These are phyloP conservation scores for Paxillus ammoniavirescens DNA, from an alignment of 768 basidiomycete species.

Conservation along the genomic window DNA sequence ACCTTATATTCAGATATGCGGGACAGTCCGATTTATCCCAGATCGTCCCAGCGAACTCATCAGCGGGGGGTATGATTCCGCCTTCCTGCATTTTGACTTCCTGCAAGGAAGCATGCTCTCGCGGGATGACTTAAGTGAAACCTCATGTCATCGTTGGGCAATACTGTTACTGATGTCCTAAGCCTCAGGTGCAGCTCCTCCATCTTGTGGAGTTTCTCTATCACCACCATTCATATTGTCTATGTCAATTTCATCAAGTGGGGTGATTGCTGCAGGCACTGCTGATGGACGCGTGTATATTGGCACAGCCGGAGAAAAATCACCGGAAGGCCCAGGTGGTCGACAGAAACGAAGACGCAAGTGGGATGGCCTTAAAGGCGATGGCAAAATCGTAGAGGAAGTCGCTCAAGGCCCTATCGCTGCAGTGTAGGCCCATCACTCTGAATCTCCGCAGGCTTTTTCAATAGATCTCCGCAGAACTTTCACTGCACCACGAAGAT, in stretches of 20 bases:
- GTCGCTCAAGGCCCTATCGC: conserved; percentile 76
- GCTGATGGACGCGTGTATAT: conserved; percentile 75
- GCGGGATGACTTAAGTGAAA: conserved; percentile 55
- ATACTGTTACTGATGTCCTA: not conserved
- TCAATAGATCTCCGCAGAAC: conserved; percentile 35
- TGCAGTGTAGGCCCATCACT: conserved; percentile 48
- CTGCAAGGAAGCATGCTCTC: conserved; percentile 55
- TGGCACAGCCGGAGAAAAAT: conserved; percentile 66
- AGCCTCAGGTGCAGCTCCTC: conserved; percentile 35
- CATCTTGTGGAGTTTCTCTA: conserved; percentile 51
- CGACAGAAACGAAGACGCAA: conserved; percentile 58
- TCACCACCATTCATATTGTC: conserved; percentile 77
- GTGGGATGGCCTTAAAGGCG: conserved; percentile 67
- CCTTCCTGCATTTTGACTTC: conserved; percentile 67
- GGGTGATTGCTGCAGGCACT: conserved; percentile 65
- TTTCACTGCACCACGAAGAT: conserved; percentile 44
- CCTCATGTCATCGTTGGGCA: not conserved
- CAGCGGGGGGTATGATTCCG: conserved; percentile 75
- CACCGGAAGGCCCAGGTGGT: conserved; percentile 9
- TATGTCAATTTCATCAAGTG: conserved; percentile 54
- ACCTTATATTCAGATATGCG: conserved; percentile 55
- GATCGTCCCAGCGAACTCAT: conserved; percentile 68
- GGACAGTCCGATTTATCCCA: conserved; percentile 68
- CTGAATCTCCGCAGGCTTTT: not conserved
- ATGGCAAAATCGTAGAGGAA: conserved; percentile 44